phyloP scores from a whole-genome alignment of 2,329 filamentous ascomycete genomes.

The Epichloe brachyelytri region DNA sequence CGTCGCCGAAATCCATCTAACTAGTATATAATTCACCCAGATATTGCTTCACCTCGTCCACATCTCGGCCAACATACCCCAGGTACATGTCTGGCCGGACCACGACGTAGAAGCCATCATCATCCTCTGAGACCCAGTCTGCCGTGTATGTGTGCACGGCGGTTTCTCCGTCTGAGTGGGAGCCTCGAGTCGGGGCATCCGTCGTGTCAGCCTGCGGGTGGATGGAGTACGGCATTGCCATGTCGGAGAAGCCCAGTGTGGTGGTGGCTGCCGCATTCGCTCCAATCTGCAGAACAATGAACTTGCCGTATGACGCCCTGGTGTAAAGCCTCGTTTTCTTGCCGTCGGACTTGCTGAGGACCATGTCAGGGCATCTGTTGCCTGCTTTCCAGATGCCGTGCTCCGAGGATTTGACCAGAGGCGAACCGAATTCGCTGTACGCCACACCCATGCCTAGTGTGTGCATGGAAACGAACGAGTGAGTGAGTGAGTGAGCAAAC shows the following conservation, averaged over 20 bases:
- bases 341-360: slow-evolving; percentile 9
- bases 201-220: not conserved
- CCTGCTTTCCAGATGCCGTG: slow-evolving; percentile 25
- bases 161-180: not conserved
- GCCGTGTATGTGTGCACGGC: slow-evolving; percentile 14
- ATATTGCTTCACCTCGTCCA: slow-evolving; percentile 16
- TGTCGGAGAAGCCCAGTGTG: slow-evolving; percentile 2
- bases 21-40: slow-evolving; percentile 10
- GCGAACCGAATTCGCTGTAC: slow-evolving; percentile 23
- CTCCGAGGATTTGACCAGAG: slow-evolving; percentile 20
- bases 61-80: slow-evolving; percentile 19
- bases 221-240: slow-evolving; percentile 4
- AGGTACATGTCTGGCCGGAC: slow-evolving; percentile 30
- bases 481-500: not conserved
- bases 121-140: slow-evolving; percentile 15
- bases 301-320: slow-evolving; percentile 19
- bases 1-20: not conserved
- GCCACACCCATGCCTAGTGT: slow-evolving; percentile 26
- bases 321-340: slow-evolving; percentile 19
- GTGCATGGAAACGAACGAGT: not conserved
- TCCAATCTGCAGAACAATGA: slow-evolving; percentile 15
- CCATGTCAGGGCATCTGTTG: slow-evolving; percentile 24
- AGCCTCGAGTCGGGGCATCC: not conserved
- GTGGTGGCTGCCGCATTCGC: slow-evolving; percentile 2
- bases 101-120: slow-evolving; percentile 19